Conservation (phyloP, 345 rosid genomes). For the Fremontodendron californicum region DNA sequence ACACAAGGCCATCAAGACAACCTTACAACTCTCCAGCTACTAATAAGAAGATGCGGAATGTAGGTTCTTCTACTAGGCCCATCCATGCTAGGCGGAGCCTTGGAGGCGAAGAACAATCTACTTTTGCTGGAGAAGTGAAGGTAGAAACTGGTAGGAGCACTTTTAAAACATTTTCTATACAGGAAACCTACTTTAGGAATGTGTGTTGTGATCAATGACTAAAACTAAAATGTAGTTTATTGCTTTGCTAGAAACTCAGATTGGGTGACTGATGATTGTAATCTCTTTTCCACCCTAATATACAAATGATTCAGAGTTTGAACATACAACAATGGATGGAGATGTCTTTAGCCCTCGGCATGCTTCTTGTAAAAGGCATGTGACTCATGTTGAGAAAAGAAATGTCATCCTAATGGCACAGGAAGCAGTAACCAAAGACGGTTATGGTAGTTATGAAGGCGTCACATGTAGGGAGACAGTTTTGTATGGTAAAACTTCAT, state of each 20-base stretch:
- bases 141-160: neutral
- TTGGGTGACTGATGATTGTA: neutral
- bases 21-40: no score
- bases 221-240: neutral
- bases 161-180: neutral
- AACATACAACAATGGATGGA: neutral
- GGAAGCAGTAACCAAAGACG: neutral
- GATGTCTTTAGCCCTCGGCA: neutral
- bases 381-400: conserved; percentile 4
- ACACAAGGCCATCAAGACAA: no score
- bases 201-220: neutral
- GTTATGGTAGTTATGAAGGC: conserved; percentile 15
- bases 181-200: neutral
- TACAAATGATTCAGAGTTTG: neutral
- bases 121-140: neutral
- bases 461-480: conserved; percentile 19
- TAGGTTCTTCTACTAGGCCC: neutral
- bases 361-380: neutral
- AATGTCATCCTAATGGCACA: conserved; percentile 3
- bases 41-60: neutral
- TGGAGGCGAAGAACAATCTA: neutral
- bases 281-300: neutral
- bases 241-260: neutral
- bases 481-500: conserved; percentile 33
- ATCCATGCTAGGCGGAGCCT: neutral